Conservation (phyloP, 2,329 filamentous ascomycete genomes). For the Epichloe amarillans region DNA sequence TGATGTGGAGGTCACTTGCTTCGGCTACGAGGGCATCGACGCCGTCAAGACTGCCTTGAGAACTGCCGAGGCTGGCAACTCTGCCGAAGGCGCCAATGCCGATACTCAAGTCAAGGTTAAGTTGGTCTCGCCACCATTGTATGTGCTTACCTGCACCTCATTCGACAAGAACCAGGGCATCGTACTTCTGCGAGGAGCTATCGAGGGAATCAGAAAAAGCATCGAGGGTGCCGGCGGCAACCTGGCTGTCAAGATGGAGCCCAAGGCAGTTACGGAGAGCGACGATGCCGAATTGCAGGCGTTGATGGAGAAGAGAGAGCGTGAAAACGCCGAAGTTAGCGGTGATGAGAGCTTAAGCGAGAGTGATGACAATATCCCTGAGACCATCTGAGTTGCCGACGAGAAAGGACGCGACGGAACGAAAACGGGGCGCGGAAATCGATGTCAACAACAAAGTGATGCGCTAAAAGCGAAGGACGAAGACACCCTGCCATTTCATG, state of each 20-base stretch:
- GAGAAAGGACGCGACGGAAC: background rate
- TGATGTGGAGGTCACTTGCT: constrained; percentile 92
- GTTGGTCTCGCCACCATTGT: constrained; percentile 93
- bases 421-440: background rate
- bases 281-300: constrained; percentile 95
- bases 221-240: constrained; percentile 69
- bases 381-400: constrained; percentile 21
- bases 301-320: constrained; percentile 97
- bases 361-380: constrained; percentile 67
- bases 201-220: constrained; percentile 68
- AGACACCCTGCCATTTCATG: background rate
- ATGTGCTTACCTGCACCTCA: constrained; percentile 90
- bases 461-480: background rate
- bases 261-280: constrained; percentile 97
- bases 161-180: constrained; percentile 87
- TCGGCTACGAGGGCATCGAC: constrained; percentile 95
- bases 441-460: background rate
- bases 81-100: constrained; percentile 29
- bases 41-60: constrained; percentile 89
- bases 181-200: constrained; percentile 72
- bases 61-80: constrained; percentile 86
- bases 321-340: constrained; percentile 94
- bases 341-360: constrained; percentile 94
- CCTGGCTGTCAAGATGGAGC: constrained; percentile 91
- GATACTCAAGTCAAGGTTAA: constrained; percentile 96